Base-by-base conservation (phyloP, 2,329 filamentous ascomycete genomes). In the Penicillium palitans region DNA sequence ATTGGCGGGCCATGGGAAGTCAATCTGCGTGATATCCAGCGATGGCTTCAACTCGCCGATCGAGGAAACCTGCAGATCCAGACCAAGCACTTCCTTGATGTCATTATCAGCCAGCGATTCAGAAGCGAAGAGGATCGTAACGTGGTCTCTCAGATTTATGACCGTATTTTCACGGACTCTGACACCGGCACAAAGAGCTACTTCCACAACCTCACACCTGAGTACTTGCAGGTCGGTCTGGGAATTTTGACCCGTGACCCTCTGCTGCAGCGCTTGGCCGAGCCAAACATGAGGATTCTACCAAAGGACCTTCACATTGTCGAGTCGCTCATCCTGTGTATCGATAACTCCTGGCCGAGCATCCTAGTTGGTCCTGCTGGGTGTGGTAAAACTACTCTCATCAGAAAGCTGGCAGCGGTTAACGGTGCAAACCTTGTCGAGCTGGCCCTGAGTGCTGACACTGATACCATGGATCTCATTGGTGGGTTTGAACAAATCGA, bases 401-500 rank as follows among this genome's bases (percentile, higher is more conserved):
- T 99, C 15, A 84, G 88, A 59, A 88, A 93, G 62, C 81, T 96
- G 29, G 93, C 95, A n/a, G 87, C 89, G 13, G 78, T 89, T 25
- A 85, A 86, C 42, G 95, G 95, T 25, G 89, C 89, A 55, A 81
- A 86, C 1, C 79, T 98, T 4, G 84, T 93, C 33, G 89, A 91
- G 17, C 90, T 98, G 67, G 87, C 93, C 0, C 86, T 99, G 77
- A 99, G 96, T 71, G 89, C 93, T 7, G 96, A 99, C 68, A 90
- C 96, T 45, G 95, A 99, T 73, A 93, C 93, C 0, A 96, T 96
- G 87, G 95, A 99, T 75, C 85, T 99, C 56, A 91, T 99, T 57
- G 95, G 95, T 69, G 95, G 95, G 0, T 99, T 96, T 70, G 95
- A 99, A 73, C 95, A 99, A 75, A 87, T 91, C 19, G 95, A 99